A percentile compares a stretch with the other conserved stretches of the same genome.
Evolutionary conservation across 2,329 filamentous ascomycete species (phyloP).

Genomic region (Cordyceps farinosa): DNA sequence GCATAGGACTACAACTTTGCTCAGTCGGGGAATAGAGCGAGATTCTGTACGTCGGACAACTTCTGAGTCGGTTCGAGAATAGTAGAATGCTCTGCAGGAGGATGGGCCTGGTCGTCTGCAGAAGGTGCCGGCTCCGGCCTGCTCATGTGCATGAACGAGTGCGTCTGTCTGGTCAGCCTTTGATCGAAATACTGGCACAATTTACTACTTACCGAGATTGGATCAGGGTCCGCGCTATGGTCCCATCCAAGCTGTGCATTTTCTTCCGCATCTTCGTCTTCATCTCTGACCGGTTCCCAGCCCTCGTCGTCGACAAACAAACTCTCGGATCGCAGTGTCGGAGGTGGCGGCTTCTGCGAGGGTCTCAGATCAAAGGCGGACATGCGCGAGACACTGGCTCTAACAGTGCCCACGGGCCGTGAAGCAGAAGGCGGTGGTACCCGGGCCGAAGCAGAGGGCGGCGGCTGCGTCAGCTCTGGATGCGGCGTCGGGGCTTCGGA

Average conservation of each 20-base stretch:
- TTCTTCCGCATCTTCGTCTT: slow-evolving; percentile 61
- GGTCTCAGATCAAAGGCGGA: slow-evolving; percentile 46
- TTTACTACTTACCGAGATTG: slow-evolving; percentile 41
- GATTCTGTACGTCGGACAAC: slow-evolving; percentile 60
- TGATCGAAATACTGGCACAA: background rate
- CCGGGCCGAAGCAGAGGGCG: slow-evolving; percentile 25
- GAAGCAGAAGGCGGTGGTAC: slow-evolving; percentile 30
- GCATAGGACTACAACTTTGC: background rate
- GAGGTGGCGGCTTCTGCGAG: slow-evolving; percentile 51
- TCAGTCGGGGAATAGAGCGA: slow-evolving; percentile 42
- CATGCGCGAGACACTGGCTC: slow-evolving; percentile 35
- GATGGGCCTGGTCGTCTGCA: slow-evolving; percentile 25
- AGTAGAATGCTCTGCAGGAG: slow-evolving; percentile 27
- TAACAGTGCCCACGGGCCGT: slow-evolving; percentile 33
- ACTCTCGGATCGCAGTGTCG: slow-evolving; percentile 61
- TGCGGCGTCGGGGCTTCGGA: slow-evolving; percentile 28
- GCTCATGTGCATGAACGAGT: slow-evolving; percentile 42
- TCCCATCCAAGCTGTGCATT: slow-evolving; percentile 72
- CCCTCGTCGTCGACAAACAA: slow-evolving; percentile 73
- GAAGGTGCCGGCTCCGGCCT: slow-evolving; percentile 32
- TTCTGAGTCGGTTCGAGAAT: slow-evolving; percentile 68
- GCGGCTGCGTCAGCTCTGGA: slow-evolving; percentile 15
- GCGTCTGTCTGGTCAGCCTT: slow-evolving; percentile 39
- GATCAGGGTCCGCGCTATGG: slow-evolving; percentile 59
- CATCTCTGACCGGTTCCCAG: slow-evolving; percentile 66